Percentiles rank a stretch among this genome's conserved stretches.
phyloP scores from a whole-genome alignment of 2,329 filamentous ascomycete species.

The Neospermospora avenae region DNA sequence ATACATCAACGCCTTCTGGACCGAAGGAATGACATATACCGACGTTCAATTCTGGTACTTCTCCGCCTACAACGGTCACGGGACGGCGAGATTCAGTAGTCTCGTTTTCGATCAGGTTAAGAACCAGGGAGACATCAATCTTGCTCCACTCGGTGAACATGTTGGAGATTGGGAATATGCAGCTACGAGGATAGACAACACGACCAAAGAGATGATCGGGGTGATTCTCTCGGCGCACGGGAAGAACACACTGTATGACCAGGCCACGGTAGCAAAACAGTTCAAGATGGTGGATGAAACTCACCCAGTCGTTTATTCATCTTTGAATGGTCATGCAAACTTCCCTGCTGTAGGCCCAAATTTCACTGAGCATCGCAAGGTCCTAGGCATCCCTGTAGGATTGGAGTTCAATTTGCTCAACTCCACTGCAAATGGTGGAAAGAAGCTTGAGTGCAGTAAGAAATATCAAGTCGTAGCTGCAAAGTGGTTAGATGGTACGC shows the following conservation, averaged over 20 bases:
- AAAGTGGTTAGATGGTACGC: conserved; percentile 20
- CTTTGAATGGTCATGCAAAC: conserved; percentile 27
- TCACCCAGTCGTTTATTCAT: conserved; percentile 24
- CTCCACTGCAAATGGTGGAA: conserved; percentile 19
- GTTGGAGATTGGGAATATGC: conserved; percentile 26
- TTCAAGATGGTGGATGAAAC: conserved; percentile 20
- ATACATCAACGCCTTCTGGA: conserved; percentile 26
- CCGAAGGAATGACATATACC: conserved; percentile 16
- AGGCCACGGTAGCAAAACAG: conserved; percentile 7
- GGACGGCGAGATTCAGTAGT: conserved; percentile 18
- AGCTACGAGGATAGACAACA: conserved; percentile 23
- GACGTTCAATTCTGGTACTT: conserved; percentile 29
- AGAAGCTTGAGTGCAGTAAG: conserved; percentile 12
- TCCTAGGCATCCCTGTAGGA: conserved; percentile 21
- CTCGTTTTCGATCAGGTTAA: conserved; percentile 17
- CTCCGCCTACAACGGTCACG: conserved; percentile 24
- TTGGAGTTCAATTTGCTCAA: conserved; percentile 25
- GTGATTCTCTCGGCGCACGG: conserved; percentile 23
- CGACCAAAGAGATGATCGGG: conserved; percentile 21
- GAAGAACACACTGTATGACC: conserved; percentile 20
- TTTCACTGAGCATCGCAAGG: conserved; percentile 20
- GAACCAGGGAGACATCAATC: conserved; percentile 18
- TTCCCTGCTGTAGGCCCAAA: conserved; percentile 21
- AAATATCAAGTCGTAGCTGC: conserved; percentile 21
- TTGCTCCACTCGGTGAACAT: conserved; percentile 26